Conservation (phyloP, 208 protist species). For the Trypanosoma vivax region DNA sequence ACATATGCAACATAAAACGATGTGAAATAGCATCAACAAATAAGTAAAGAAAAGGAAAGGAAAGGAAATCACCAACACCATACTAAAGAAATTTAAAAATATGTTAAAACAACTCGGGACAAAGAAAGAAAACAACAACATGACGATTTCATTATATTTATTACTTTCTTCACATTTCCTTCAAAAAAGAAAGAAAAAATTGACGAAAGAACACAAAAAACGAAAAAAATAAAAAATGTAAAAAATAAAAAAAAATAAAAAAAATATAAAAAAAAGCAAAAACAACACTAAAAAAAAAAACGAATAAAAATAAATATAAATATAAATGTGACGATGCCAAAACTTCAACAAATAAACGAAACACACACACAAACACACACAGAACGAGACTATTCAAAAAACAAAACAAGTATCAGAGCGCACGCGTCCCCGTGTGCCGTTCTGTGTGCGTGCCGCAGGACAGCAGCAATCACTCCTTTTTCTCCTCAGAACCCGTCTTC, state of each 20-base stretch:
- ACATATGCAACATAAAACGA: not conserved
- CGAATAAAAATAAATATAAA: constrained; percentile 20
- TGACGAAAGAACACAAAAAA: not conserved
- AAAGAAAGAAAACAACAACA: not conserved
- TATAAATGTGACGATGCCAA: constrained; percentile 12
- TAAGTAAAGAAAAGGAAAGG: not conserved
- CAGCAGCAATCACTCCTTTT: constrained; percentile 25
- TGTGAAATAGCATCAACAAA: not conserved
- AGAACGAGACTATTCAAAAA: not conserved
- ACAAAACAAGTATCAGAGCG: constrained; percentile 15
- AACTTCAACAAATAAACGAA: not conserved
- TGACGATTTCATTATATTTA: not conserved
- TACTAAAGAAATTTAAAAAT: not conserved
- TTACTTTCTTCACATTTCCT: not conserved
- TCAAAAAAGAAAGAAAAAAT: not conserved
- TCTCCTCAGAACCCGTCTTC: constrained; percentile 11
- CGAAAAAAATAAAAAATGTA: constrained; percentile 10
- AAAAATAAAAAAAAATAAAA: not conserved
- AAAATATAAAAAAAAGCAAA: constrained; percentile 14
- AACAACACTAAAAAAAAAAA: not conserved
- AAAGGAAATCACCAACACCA: not conserved
- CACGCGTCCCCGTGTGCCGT: constrained; percentile 18
- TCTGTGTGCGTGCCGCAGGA: constrained; percentile 27
- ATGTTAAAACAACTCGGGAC: not conserved
- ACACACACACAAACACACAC: not conserved